Evolutionary conservation across 805 yeast genomes (phyloP), one percentile per base, ranked within the genome.

Genomic region (Sugiyamaella chiloensis): DNA sequence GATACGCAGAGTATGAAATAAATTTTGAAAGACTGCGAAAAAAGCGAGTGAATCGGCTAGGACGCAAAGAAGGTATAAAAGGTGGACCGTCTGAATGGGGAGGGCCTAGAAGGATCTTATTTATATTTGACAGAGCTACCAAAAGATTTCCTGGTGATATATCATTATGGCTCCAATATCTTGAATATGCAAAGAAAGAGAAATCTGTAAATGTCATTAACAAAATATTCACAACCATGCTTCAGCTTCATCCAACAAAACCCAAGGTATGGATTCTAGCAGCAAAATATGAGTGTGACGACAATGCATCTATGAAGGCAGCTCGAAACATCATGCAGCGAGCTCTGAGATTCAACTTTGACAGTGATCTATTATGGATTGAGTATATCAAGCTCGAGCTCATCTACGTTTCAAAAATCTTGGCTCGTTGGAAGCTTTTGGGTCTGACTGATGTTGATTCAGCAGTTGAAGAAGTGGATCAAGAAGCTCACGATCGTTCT

Each of bases 231-330:
- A 82, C 90, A 4, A 78, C 80, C 49, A 72, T 91, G 56, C 72
- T 93, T 57, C 87, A 83, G 65, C 69, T 89, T 53, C 98, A 93
- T 63, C 98, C 99, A n/a, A 77, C 85, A 36, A 86, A 90, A 60
- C 78, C 88, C 2, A 85, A 83, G 57, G 85, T 91, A 14, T 93
- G 99, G 99, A 79, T 93, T 36, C 79, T 87, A 59, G 97, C 96
- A 20, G 96, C 97, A 24, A 87, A 87, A 62, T 88, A 87, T 67
- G 98, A 93, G 68, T 83, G 87, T 59, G 96, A 91, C 57, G 78
- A 78, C 24, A 88, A 93, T 65, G 86, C 91, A 34, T 85, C 89
- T 58, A 87, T 95, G 39, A 81, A 84, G 61, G 90, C 95, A 40
- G 90, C 97, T 19, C 78, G 99, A 65, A 79, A 80, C 7, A 74